Percentiles rank a stretch among this genome's conserved stretches.
These are phyloP conservation scores for Botrytis aclada DNA, from an alignment of 2,329 filamentous ascomycete genomes.

Conservation along the genomic window DNA sequence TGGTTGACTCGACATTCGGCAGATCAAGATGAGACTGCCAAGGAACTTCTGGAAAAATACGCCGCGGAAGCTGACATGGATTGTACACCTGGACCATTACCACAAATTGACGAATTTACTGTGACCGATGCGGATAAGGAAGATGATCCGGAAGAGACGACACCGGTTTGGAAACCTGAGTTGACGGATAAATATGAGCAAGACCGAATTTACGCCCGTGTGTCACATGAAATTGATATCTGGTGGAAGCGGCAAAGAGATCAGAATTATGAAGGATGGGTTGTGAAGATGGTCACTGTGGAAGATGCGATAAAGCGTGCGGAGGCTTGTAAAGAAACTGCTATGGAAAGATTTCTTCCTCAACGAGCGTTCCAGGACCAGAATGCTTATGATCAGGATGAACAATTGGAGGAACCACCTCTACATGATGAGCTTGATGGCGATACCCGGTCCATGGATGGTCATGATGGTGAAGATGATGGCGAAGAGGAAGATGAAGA, in stretches of 20 bases:
- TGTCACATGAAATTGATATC: conserved; percentile 61
- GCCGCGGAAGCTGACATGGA: conserved; percentile 38
- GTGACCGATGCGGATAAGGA: conserved; percentile 18
- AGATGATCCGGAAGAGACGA: conserved; percentile 29
- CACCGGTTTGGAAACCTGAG: conserved; percentile 40
- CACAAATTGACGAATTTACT: conserved; percentile 17
- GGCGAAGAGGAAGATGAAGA: conserved; percentile 65
- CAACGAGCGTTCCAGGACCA: conserved; percentile 31
- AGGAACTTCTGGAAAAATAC: conserved; percentile 54
- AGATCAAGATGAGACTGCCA: conserved; percentile 55
- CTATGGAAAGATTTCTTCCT: conserved; percentile 49
- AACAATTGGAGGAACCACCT: conserved; percentile 46
- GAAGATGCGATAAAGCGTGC: conserved; percentile 57
- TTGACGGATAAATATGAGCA: conserved; percentile 57
- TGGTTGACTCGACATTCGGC: conserved; percentile 59
- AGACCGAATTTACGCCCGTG: conserved; percentile 56
- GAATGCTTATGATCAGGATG: conserved; percentile 48
- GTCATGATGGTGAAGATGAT: conserved; percentile 49
- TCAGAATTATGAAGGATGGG: conserved; percentile 58
- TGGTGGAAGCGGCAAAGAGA: conserved; percentile 63
- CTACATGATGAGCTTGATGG: conserved; percentile 51
- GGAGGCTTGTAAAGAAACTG: conserved; percentile 56
- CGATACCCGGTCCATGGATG: conserved; percentile 42
- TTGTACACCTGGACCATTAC: conserved; percentile 37
- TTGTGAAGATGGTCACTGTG: conserved; percentile 57